Percentiles rank a stretch among this genome's conserved stretches.
These are phyloP conservation scores for Penicillium sp. DNA, from an alignment of 2,329 filamentous ascomycete species.

Conservation along the genomic window DNA sequence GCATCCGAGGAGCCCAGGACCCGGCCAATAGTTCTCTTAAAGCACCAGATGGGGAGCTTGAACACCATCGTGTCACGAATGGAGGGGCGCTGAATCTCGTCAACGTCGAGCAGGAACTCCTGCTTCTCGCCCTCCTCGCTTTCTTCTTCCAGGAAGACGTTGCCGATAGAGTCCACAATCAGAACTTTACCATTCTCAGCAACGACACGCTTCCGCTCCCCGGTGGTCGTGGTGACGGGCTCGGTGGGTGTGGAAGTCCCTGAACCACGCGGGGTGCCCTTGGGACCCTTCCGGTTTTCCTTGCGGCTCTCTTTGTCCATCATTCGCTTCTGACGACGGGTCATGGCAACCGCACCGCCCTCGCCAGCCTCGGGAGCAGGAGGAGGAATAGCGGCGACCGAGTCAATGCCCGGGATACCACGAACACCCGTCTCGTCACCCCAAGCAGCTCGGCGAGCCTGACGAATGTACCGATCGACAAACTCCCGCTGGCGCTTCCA, in stretches of 20 bases:
- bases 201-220: conserved; percentile 80
- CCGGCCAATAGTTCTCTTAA: conserved; percentile 46
- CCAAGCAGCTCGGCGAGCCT: conserved; percentile 86
- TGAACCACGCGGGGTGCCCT: conserved; percentile 33
- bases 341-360: conserved; percentile 60
- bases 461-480: conserved; percentile 84
- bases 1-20: conserved; percentile 23
- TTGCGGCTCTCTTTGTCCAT: conserved; percentile 76
- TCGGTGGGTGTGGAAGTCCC: conserved; percentile 54
- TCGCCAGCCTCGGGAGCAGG: conserved; percentile 52
- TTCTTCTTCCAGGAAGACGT: conserved; percentile 91
- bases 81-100: conserved; percentile 75
- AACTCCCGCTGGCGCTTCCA: conserved; percentile 92
- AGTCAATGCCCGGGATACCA: conserved; percentile 66
- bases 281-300: conserved; percentile 57
- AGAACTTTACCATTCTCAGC: conserved; percentile 95
- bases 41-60: conserved; percentile 73
- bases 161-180: conserved; percentile 85
- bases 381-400: conserved; percentile 21
- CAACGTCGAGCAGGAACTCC: conserved; percentile 84
- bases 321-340: conserved; percentile 82
- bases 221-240: conserved; percentile 59
- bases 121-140: conserved; percentile 80
- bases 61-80: conserved; percentile 79
- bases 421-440: conserved; percentile 70